Evolutionary conservation across 2,329 filamentous ascomycete species (phyloP), one percentile per base, ranked within the genome.

Genomic region (Grosmannia serpens): DNA sequence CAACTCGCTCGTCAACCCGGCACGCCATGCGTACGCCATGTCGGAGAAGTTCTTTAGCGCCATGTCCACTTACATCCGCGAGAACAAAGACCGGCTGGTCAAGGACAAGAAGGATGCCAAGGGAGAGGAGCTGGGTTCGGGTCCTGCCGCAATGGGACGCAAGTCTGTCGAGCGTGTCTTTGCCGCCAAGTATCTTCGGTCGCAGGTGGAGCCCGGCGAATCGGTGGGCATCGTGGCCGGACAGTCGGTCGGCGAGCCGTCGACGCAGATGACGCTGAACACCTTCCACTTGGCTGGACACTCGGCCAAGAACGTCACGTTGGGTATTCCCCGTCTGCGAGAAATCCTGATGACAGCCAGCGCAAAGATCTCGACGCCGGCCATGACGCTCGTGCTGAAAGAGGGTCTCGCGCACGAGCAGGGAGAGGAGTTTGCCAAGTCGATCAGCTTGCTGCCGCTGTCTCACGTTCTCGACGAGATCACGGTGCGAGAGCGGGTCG

Each of bases 201-300:
- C 91, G 2, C 80, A 96, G 10, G 88, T 96, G 27, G 92, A 99
- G 66, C 90, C 94, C 31, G 94, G 94, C 52, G 95, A 99, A 75
- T 92, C 94, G 29, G 91, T 99, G 29, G 94, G 94, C 64, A 95
- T 99, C 62, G 89, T 99, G 60, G 95, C 95, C 55, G 91, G 91
- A 11, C 94, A 99, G 73, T 97, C 92, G 35, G 86, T 99, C 49
- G 94, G 94, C 69, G 95, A 99, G 70, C 94, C 95, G 10, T 96
- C 91, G 2, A 99, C 94, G 13, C 94, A 99, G 72, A 99, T 99
- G 95, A 99, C 95, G 9, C 77, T 99, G 58, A 99, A 99, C 75
- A 99, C 95, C 31, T 99, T 99, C 83, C 94, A 99, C 81, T 89
- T 99, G 82, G 94, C 94, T 72, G 94, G 94, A 68, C 92, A 97